phyloP scores from a whole-genome alignment of 352 stramenopile species.

The Globisporangium nagaii region DNA sequence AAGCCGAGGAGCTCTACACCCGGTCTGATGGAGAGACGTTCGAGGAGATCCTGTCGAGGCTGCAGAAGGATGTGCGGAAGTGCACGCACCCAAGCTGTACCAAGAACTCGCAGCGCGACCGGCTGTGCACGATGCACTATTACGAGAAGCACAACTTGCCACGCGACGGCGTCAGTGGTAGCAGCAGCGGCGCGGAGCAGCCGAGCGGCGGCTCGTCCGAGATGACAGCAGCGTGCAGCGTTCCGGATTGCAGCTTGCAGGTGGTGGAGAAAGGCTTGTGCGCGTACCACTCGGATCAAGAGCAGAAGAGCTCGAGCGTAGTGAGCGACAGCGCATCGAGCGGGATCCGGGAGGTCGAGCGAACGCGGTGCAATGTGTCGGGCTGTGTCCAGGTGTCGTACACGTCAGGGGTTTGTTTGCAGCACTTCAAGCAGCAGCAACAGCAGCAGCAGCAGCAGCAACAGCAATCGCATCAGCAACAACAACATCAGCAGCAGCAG shows the following conservation, averaged over 20 bases:
- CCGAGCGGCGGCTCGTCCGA: background rate
- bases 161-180: constrained; percentile 14
- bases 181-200: background rate
- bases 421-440: constrained; percentile 40
- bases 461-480: constrained; percentile 16
- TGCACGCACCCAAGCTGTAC: constrained; percentile 76
- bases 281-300: constrained; percentile 26
- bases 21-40: constrained; percentile 40
- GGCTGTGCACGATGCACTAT: constrained; percentile 79
- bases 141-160: constrained; percentile 63
- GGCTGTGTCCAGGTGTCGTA: constrained; percentile 45
- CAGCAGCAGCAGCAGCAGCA: constrained; percentile 20
- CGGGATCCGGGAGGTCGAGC: constrained; percentile 24
- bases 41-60: constrained; percentile 57
- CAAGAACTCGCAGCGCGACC: constrained; percentile 85
- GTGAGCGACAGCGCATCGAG: constrained; percentile 10
- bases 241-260: constrained; percentile 18
- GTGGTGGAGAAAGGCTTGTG: constrained; percentile 15
- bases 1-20: constrained; percentile 62
- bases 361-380: constrained; percentile 20
- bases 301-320: background rate
- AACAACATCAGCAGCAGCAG: constrained; percentile 2
- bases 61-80: constrained; percentile 75
- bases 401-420: constrained; percentile 37
- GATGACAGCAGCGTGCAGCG: constrained; percentile 6